These are phyloP conservation scores for Ramaria sp. DNA, from an alignment of 768 basidiomycete genomes.

Conservation along the genomic window DNA sequence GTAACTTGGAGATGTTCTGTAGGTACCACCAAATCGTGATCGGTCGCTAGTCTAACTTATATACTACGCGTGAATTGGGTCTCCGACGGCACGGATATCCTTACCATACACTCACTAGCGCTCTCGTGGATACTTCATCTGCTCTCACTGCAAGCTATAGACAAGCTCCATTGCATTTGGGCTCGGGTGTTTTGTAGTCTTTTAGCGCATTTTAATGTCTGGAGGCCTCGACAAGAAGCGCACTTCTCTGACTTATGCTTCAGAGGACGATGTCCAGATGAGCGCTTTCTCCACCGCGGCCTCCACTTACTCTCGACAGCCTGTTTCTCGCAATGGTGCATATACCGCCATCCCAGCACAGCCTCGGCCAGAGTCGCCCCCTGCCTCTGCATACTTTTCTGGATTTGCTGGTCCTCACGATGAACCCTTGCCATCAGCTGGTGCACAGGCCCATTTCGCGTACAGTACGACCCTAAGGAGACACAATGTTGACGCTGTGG, in stretches of 20 bases:
- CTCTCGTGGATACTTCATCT: too few relatives aligned
- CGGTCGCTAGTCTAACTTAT: too few relatives aligned
- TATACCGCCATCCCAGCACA: background rate
- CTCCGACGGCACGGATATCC: too few relatives aligned
- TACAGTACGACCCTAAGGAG: conserved; percentile 73
- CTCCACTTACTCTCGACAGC: background rate
- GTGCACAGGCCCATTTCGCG: conserved; percentile 66
- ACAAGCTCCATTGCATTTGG: background rate
- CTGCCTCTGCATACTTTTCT: conserved; percentile 75
- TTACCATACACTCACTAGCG: too few relatives aligned
- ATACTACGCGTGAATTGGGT: too few relatives aligned
- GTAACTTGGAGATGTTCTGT: too few relatives aligned
- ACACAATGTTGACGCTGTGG: conserved; percentile 41
- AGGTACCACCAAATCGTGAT: too few relatives aligned
- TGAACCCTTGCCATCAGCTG: conserved; percentile 47
- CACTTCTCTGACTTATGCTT: background rate
- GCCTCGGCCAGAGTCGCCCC: conserved; percentile 44
- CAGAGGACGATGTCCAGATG: background rate
- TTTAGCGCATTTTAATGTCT: background rate
- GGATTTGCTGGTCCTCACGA: conserved; percentile 37
- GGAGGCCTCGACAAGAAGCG: conserved; percentile 7
- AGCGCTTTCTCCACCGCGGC: conserved; percentile 6
- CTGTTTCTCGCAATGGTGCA: conserved; percentile 1
- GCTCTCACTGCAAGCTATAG: too few relatives aligned
- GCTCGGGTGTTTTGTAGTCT: background rate